Conservation (phyloP, 2,329 filamentous ascomycete genomes). For the Elsinoe arachidis region DNA sequence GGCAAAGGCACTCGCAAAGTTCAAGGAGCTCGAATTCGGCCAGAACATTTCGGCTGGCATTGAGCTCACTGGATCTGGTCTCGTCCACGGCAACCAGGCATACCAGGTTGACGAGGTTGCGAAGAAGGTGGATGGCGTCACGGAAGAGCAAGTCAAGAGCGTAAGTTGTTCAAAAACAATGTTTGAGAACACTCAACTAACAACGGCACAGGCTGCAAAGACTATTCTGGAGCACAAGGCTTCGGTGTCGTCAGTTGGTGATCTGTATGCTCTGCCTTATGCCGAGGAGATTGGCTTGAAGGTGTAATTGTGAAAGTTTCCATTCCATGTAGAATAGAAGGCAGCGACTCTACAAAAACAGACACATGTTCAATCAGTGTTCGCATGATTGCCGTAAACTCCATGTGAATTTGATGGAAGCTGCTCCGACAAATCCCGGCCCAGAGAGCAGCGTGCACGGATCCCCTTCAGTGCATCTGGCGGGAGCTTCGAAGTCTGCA, state of each 20-base stretch:
- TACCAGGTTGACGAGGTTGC: constrained; percentile 75
- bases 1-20: constrained; percentile 88
- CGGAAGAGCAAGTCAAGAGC: constrained; percentile 72
- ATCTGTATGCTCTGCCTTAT: constrained; percentile 82
- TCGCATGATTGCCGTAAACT: not conserved
- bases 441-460: not conserved
- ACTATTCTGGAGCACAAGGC: constrained; percentile 80
- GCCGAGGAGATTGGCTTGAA: constrained; percentile 89
- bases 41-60: constrained; percentile 71
- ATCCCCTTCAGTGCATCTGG: not conserved
- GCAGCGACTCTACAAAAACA: constrained; percentile 6
- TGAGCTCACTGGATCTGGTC: constrained; percentile 73
- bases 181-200: constrained; percentile 16
- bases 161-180: constrained; percentile 45
- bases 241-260: constrained; percentile 79
- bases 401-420: not conserved
- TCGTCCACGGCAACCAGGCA: constrained; percentile 71
- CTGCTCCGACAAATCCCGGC: not conserved
- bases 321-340: constrained; percentile 13
- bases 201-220: constrained; percentile 63
- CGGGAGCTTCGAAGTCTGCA: not conserved
- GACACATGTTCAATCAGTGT: constrained; percentile 1
- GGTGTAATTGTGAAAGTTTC: constrained; percentile 53
- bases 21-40: constrained; percentile 73
- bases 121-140: constrained; percentile 71